phyloP scores from a whole-genome alignment of 2,329 filamentous ascomycete genomes.

The Ramichloridium luteum region DNA sequence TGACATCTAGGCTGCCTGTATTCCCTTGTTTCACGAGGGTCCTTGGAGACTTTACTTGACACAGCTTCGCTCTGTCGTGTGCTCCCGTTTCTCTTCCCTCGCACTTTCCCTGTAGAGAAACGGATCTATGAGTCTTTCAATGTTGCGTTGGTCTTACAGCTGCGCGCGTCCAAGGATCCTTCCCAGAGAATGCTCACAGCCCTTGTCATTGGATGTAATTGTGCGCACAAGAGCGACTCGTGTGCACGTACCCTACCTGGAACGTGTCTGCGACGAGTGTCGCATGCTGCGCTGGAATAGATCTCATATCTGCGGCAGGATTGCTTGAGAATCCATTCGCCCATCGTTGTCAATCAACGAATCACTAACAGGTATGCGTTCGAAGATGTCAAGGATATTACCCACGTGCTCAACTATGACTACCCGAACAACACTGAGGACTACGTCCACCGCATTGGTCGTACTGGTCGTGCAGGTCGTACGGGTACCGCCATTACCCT shows the following conservation, averaged over 20 bases:
- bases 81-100: conserved; percentile 60
- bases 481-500: conserved; percentile 95
- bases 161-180: conserved; percentile 54
- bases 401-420: conserved; percentile 99
- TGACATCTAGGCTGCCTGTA: conserved; percentile 65
- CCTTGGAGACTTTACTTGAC: conserved; percentile 60
- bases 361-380: conserved; percentile 39
- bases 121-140: conserved; percentile 57
- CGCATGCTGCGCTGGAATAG: conserved; percentile 23
- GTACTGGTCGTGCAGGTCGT: conserved; percentile 63
- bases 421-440: conserved; percentile 86
- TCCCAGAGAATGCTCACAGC: conserved; percentile 46
- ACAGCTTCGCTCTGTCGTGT: conserved; percentile 42
- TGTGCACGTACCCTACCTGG: conserved; percentile 2
- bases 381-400: conserved; percentile 99
- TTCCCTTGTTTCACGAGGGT: conserved; percentile 75
- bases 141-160: conserved; percentile 53
- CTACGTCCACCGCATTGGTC: conserved; percentile 57
- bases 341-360: conserved; percentile 17
- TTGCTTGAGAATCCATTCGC: conserved; percentile 56
- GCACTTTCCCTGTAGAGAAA: conserved; percentile 68
- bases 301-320: conserved; percentile 42
- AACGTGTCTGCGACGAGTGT: conserved; percentile 13
- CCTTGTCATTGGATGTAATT: conserved; percentile 32
- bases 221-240: conserved; percentile 20